Conservation (phyloP, 768 basidiomycete genomes). For the Pleurotus salmoneostramineus region DNA sequence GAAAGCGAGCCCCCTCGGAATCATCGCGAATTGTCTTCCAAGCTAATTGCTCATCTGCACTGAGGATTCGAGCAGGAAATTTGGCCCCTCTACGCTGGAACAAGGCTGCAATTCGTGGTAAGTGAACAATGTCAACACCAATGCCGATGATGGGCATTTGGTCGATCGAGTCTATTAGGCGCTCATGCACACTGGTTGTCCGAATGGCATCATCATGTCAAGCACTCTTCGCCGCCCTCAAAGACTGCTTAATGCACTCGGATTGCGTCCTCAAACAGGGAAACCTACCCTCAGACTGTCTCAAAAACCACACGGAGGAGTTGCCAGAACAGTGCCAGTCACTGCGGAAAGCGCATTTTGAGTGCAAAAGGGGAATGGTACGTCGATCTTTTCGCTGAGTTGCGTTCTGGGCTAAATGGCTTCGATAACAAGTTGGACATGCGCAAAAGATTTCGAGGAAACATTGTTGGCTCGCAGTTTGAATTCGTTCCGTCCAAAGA, state of each 20-base stretch:
- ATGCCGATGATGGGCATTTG: conserved; percentile 66
- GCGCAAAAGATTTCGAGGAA: conserved; percentile 80
- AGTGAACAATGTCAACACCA: conserved; percentile 70
- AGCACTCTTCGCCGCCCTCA: conserved; percentile 71
- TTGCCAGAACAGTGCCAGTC: conserved; percentile 80
- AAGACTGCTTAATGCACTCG: conserved; percentile 78
- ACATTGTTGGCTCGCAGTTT: conserved; percentile 54
- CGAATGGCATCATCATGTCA: conserved; percentile 80
- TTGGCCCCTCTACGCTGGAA: conserved; percentile 41
- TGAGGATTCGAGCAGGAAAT: conserved; percentile 64
- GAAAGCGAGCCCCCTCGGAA: conserved; percentile 37
- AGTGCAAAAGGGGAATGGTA: conserved; percentile 91
- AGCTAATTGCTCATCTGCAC: conserved; percentile 39
- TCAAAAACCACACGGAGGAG: conserved; percentile 68
- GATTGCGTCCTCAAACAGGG: conserved; percentile 85
- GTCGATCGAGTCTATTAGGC: too few species aligned
- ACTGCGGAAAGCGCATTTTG: conserved; percentile 77
- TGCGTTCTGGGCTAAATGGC: not conserved
- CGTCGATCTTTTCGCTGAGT: conserved; percentile 17
- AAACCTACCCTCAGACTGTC: conserved; percentile 79
- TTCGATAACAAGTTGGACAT: conserved; percentile 60
- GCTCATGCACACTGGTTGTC: too few species aligned
- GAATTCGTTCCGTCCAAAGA: conserved; percentile 32
- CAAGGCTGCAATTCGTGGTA: conserved; percentile 60
- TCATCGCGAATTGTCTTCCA: conserved; percentile 25